These are phyloP conservation scores for Lunularia cruciata DNA, from an alignment of 225 moss, liverwort and hornwort species.

Conservation along the genomic window DNA sequence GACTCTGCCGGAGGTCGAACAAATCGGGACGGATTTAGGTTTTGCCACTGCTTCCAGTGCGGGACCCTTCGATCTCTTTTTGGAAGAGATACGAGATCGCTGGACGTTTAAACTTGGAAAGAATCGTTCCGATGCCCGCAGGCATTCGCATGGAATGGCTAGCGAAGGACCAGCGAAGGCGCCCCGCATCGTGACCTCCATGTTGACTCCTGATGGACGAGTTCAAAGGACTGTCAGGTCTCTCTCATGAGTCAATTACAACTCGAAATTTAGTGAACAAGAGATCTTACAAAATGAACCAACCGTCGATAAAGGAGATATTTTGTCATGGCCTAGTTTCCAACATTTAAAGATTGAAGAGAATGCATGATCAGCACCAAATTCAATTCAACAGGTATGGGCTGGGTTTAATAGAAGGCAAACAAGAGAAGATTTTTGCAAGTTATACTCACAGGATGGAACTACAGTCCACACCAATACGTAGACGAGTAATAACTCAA, in stretches of 20 bases:
- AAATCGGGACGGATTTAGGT: background rate
- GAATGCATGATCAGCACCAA: too few species aligned
- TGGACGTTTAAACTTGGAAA: background rate
- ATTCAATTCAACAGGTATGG: too few species aligned
- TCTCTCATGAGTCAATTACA: too few species aligned
- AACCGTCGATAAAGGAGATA: too few species aligned
- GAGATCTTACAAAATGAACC: too few species aligned
- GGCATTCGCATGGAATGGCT: constrained; percentile 13
- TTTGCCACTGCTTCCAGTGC: background rate
- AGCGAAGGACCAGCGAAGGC: background rate
- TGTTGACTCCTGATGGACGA: constrained; percentile 9
- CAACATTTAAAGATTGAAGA: too few species aligned
- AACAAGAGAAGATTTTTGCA: too few species aligned
- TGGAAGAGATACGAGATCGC: background rate
- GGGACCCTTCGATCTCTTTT: background rate
- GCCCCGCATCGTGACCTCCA: background rate
- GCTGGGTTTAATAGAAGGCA: too few species aligned
- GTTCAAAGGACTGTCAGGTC: too few species aligned
- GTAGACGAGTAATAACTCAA: background rate
- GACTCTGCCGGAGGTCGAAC: constrained; percentile 15
- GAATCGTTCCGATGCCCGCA: background rate
- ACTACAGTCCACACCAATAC: background rate
- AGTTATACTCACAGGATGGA: constrained; percentile 16
- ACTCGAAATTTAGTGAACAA: too few species aligned
- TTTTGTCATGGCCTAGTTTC: too few species aligned